These are phyloP conservation scores for Colletotrichum sp. DNA, from an alignment of 2,329 filamentous ascomycete species.

Conservation along the genomic window DNA sequence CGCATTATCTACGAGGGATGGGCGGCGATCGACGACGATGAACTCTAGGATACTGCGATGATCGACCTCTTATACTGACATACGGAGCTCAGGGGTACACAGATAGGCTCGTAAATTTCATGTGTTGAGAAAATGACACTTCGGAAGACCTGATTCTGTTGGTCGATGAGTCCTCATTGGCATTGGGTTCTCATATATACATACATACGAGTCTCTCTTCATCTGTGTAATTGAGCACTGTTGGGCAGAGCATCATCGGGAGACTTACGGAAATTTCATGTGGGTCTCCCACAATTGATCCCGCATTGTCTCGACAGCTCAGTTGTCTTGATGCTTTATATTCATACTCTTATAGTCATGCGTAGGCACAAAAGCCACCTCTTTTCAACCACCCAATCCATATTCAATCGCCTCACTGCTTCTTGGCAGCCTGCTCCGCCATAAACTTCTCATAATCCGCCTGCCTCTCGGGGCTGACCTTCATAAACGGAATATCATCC, in stretches of 20 bases:
- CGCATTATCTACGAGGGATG: neutral
- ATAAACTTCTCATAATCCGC: constrained; percentile 14
- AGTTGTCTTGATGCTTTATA: neutral
- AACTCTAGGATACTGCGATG: neutral
- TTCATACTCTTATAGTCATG: neutral
- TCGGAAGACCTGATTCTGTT: accelerated
- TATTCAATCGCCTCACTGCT: neutral
- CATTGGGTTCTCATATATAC: neutral
- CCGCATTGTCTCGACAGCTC: neutral
- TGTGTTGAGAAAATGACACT: neutral
- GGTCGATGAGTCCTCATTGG: neutral
- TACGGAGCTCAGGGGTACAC: accelerated
- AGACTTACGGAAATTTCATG: neutral
- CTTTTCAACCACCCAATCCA: neutral
- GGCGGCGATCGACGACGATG: neutral
- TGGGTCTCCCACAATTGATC: neutral
- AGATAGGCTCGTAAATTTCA: accelerated
- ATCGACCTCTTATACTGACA: neutral
- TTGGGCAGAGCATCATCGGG: neutral
- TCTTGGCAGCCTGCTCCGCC: constrained; percentile 8
- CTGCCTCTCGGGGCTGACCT: constrained; percentile 12
- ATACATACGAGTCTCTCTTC: accelerated
- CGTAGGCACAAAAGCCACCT: neutral
- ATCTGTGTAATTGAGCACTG: neutral
- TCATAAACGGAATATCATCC: constrained; percentile 16